Evolutionary conservation across 1,284 basidiomycete species (phyloP).

Genomic region (Abortiporus biennis): DNA sequence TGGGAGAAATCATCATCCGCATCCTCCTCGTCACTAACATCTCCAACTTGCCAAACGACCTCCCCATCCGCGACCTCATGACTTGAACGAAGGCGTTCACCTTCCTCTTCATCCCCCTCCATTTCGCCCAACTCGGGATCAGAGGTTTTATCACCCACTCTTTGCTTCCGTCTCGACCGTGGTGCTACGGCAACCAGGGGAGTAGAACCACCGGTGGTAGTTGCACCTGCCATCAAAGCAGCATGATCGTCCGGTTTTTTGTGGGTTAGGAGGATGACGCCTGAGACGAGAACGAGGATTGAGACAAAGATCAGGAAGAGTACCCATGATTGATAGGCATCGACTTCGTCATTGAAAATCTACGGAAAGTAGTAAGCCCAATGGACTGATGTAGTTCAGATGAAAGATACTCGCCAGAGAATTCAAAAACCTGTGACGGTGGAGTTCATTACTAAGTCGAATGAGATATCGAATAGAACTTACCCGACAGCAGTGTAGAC

Average conservation of each 20-base stretch:
- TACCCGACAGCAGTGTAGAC: constrained; percentile 62
- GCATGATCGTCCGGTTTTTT: constrained; percentile 64
- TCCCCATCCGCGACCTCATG: constrained; percentile 33
- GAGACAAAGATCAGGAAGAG: constrained; percentile 83
- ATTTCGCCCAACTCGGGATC: constrained; percentile 12
- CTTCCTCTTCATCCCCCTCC: constrained; percentile 29
- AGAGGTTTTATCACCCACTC: constrained; percentile 8
- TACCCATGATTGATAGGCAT: constrained; percentile 79
- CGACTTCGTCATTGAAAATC: constrained; percentile 79
- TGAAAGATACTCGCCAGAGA: constrained; percentile 40
- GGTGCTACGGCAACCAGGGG: constrained; percentile 3
- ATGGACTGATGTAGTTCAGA: too few species aligned
- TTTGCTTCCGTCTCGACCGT: constrained; percentile 12
- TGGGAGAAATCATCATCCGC: constrained; percentile 9
- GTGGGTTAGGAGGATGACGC: constrained; percentile 80
- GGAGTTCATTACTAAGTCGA: background rate
- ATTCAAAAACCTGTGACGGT: constrained; percentile 48
- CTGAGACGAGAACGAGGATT: constrained; percentile 78
- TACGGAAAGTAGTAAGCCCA: constrained; percentile 27
- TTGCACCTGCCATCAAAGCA: constrained; percentile 7
- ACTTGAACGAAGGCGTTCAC: too few species aligned
- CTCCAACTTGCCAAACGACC: constrained; percentile 61
- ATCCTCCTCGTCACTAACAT: constrained; percentile 58
- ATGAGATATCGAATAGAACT: constrained; percentile 10
- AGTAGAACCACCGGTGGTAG: constrained; percentile 14